Evolutionary conservation across 495 filamentous ascomycete genomes (phyloP), one percentile per base, ranked within the genome.

Genomic region (Daldinia decipiens): DNA sequence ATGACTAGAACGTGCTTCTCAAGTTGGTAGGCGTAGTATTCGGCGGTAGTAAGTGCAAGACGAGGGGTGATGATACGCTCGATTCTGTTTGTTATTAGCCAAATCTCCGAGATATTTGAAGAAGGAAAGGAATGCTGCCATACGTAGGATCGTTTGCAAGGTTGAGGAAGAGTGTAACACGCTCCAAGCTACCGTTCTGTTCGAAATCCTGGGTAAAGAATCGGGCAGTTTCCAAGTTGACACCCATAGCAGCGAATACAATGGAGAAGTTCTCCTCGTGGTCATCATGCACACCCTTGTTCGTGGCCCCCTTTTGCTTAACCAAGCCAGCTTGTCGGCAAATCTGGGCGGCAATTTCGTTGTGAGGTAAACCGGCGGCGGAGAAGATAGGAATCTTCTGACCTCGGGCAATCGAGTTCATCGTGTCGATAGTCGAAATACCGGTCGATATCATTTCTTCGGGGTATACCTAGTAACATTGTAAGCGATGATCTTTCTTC

Each of bases 381-480:
- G 96, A 98, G 89, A 99, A 99, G 77, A 99, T 99, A 61, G 96
- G 96, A 70, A 99, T 99, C 86, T 99, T 99, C 82, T 99, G 96
- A 65, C 96, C 96, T 86, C 96, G 94, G 71, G 96, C 95, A 80
- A 99, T 95, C 66, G 96, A 98, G 88, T 99, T 99, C 96, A 99
- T 99, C 45, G 95, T 98, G 80, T 99, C 96, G 76, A 99, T 99
- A 76, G 96, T 94, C 63, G 94, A 97, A 79, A 99, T 99, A 88
- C 96, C 96, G 62, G 96, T 99, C 9, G 95, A 94, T 75, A 99
- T 98, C 94, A 99, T 99, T 82, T 99, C 96, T 84, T 98, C 95
- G 79, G 96, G 96, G 78, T 99, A 99, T 50, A 96, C 92, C 92
- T 95, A 51, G 17, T 24, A 19, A 70, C 36, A 79, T 64, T 66